Evolutionary conservation across 768 basidiomycete species (phyloP), one percentile per base, ranked within the genome.

Genomic region (Panaeolus papilionaceus): DNA sequence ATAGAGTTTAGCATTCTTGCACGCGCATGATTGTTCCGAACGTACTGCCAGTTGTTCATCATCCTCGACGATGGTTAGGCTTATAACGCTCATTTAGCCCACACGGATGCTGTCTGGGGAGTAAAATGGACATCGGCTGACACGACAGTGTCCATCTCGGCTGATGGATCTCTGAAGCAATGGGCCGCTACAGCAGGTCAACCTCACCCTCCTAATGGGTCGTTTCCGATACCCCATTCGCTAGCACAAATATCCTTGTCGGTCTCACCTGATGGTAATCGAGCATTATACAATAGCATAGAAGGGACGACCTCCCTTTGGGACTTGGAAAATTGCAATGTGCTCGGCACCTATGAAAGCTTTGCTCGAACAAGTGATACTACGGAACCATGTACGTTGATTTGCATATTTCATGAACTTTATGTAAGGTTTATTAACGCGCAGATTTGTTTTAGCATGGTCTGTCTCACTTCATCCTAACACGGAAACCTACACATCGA

Each of bases 191-290:
- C 83, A 2, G 84, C 89, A 4, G 92, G 91, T 23, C 88, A 92
- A 71, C 85, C 87, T 2, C 83, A 84, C 64, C 81, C 81, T 11
- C 74, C 83, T 9, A 84, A 83, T 82, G 73, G 84, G 68, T 68
- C 74, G 2, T 80, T 89, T 39, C 88, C 89, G 18, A 79, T 87
- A 42, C 83, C 91, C n/a, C 93, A 97, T 79, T 89, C 93, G 7
- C 89, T 97, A 20, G 95, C 93, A 2, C 87, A 95, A 70, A 88
- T 94, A 18, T 94, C 94, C 5, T 79, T 97, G 39, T 94, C 93
- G 18, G 87, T 88, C 8, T 85, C 89, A 20, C 83, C 86, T 0
- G 83, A 88, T 61, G 96, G 93, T 8, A 82, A 79, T 61, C 80
- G 79, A 38, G 94, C 88, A 0, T 76, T 98, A 54, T 92, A 89